These are phyloP conservation scores for Penstemon eatonii DNA, from an alignment of 257 asterid species.

Conservation along the genomic window DNA sequence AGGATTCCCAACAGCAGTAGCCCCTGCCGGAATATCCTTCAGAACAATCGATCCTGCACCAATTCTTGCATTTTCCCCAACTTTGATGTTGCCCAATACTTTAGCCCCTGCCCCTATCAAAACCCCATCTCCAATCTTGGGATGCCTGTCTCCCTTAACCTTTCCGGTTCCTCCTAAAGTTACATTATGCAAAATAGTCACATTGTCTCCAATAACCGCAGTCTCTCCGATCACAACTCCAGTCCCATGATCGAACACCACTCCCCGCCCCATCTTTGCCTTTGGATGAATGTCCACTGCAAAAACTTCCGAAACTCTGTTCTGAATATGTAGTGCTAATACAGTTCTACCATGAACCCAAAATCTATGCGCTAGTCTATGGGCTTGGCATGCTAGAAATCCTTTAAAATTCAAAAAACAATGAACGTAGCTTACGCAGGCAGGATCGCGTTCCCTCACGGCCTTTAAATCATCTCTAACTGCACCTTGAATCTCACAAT, in stretches of 20 bases:
- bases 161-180: slow-evolving; percentile 91
- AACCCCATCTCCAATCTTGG: slow-evolving; percentile 77
- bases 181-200: slow-evolving; percentile 71
- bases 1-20: slow-evolving; percentile 81
- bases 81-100: slow-evolving; percentile 58
- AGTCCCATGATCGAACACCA: slow-evolving; percentile 63
- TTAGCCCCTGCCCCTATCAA: slow-evolving; percentile 76
- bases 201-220: slow-evolving; percentile 73
- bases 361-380: slow-evolving; percentile 43
- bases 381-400: slow-evolving; percentile 46
- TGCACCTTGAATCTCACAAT: slow-evolving; percentile 28
- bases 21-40: slow-evolving; percentile 57
- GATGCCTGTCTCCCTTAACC: slow-evolving; percentile 74
- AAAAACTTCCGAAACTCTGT: slow-evolving; percentile 48
- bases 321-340: slow-evolving; percentile 45
- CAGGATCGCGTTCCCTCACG: slow-evolving; percentile 50
- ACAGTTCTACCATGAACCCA: slow-evolving; percentile 39
- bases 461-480: slow-evolving; percentile 39
- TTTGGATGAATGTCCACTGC: slow-evolving; percentile 61
- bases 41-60: slow-evolving; percentile 76
- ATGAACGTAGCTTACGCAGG: slow-evolving; percentile 43
- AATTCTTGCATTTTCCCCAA: slow-evolving; percentile 63
- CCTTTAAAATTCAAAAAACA: slow-evolving; percentile 56
- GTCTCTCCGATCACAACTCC: slow-evolving; percentile 90
- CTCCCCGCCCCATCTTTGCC: slow-evolving; percentile 46